These are phyloP conservation scores for Quercus berberidifolia DNA, from an alignment of 306 rosid genomes.

Conservation along the genomic window DNA sequence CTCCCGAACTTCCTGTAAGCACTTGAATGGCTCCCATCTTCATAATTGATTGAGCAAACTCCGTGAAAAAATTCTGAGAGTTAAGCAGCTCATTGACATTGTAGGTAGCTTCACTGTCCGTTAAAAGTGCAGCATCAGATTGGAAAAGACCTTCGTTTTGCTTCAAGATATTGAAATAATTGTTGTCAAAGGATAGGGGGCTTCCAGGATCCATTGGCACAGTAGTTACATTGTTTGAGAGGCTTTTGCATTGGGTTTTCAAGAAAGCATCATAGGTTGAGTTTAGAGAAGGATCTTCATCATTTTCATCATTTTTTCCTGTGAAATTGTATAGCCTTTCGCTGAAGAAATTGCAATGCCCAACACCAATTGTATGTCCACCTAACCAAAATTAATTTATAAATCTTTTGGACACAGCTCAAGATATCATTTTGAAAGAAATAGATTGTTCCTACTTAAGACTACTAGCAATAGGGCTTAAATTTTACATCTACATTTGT, in stretches of 20 bases:
- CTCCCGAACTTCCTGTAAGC: slow-evolving; percentile 36
- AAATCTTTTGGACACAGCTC: not conserved
- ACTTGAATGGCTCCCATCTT: slow-evolving; percentile 53
- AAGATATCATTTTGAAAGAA: too few relatives aligned
- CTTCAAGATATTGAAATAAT: slow-evolving; percentile 36
- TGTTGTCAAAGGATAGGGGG: slow-evolving; percentile 15
- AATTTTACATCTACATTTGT: not conserved
- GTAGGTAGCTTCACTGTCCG: not conserved
- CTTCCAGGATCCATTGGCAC: too few relatives aligned
- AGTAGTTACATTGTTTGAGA: not conserved
- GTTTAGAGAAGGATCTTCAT: slow-evolving; percentile 53
- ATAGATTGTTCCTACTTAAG: too few relatives aligned
- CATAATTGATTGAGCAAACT: slow-evolving; percentile 50
- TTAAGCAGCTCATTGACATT: slow-evolving; percentile 15
- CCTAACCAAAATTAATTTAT: not conserved
- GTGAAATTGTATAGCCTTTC: slow-evolving; percentile 53
- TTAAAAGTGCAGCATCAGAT: slow-evolving; percentile 64
- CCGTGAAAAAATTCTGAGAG: slow-evolving; percentile 26
- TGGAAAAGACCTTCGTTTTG: slow-evolving; percentile 43
- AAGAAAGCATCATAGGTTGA: slow-evolving; percentile 22
- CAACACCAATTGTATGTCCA: slow-evolving; percentile 38
- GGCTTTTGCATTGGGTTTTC: slow-evolving; percentile 25
- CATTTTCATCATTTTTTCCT: slow-evolving; percentile 53
- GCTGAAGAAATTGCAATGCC: slow-evolving; percentile 15
- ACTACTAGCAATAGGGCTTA: too few relatives aligned